phyloP scores from a whole-genome alignment of 225 moss, liverwort and hornwort species.

The Bryoerythrophyllum caledonicum region DNA sequence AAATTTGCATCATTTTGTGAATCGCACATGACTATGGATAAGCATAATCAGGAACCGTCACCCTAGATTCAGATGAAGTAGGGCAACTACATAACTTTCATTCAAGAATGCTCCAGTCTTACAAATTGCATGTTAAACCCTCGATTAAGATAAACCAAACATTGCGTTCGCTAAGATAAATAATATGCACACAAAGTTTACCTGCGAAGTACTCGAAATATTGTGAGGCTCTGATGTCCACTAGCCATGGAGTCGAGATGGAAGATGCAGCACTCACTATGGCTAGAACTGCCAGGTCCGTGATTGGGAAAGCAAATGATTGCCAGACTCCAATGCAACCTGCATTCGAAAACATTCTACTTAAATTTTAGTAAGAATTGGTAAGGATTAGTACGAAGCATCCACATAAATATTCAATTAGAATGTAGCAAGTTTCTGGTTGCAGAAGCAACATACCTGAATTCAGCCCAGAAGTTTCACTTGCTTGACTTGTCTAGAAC shows the following conservation, averaged over 20 bases:
- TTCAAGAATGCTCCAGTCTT: conserved; percentile 11
- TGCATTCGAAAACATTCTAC: conserved; percentile 21
- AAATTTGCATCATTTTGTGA: conserved; percentile 1
- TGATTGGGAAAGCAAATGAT: conserved; percentile 77
- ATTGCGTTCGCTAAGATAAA: neutral
- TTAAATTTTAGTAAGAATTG: too few relatives aligned
- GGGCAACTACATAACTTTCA: neutral
- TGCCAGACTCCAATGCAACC: conserved; percentile 97
- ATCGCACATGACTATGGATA: neutral
- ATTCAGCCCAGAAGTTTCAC: too few relatives aligned
- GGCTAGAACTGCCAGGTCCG: conserved; percentile 38
- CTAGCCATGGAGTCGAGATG: conserved; percentile 92
- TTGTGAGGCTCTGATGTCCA: conserved; percentile 69
- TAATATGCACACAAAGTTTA: conserved; percentile 29
- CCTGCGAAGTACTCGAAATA: conserved; percentile 77
- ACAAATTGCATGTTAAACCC: neutral
- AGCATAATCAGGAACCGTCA: too few relatives aligned
- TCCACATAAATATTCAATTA: too few relatives aligned
- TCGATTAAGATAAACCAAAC: conserved; percentile 3
- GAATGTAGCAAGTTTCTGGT: too few relatives aligned
- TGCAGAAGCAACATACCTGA: too few relatives aligned
- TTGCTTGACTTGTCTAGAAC: too few relatives aligned
- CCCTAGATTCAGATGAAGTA: neutral
- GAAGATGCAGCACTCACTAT: conserved; percentile 67
- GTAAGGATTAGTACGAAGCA: too few relatives aligned